Conservation (phyloP, 352 stramenopile species). For the Pilasporangium apinafurcum region DNA sequence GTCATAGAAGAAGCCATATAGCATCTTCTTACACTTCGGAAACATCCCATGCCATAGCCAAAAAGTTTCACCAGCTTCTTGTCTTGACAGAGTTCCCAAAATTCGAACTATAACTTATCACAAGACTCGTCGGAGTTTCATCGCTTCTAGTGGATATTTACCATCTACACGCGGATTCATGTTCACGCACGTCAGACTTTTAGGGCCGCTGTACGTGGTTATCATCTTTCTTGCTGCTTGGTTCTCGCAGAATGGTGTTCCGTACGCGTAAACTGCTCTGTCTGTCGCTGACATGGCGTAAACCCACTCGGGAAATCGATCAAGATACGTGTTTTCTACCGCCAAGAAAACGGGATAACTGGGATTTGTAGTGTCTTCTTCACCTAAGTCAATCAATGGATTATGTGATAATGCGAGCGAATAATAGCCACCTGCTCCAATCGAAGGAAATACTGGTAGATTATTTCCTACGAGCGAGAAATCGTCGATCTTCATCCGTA, state of each 20-base stretch:
- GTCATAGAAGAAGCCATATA: no score
- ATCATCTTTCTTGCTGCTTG: no score
- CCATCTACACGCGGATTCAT: conserved; percentile 1
- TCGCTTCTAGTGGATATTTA: no score
- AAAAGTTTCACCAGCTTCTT: no score
- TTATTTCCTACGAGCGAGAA: conserved; percentile 2
- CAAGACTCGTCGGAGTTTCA: no score
- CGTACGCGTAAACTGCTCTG: conserved; percentile 2
- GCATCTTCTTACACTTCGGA: no score
- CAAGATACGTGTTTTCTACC: conserved; percentile 7
- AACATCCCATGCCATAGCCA: no score
- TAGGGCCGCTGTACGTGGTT: not conserved
- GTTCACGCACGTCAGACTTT: conserved; percentile 3
- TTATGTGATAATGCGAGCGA: conserved; percentile 5
- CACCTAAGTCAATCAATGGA: no score
- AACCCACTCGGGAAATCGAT: conserved; percentile 3
- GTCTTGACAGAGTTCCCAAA: no score
- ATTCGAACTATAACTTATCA: no score
- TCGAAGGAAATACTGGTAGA: no score
- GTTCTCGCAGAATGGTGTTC: conserved; percentile 6
- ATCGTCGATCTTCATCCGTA: conserved; percentile 1
- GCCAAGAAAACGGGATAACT: conserved; percentile 1
- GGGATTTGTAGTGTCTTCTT: not conserved
- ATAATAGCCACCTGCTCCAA: no score
- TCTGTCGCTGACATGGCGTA: not conserved